phyloP scores from a whole-genome alignment of 1,284 basidiomycete genomes.

The Boletus coffeatus region DNA sequence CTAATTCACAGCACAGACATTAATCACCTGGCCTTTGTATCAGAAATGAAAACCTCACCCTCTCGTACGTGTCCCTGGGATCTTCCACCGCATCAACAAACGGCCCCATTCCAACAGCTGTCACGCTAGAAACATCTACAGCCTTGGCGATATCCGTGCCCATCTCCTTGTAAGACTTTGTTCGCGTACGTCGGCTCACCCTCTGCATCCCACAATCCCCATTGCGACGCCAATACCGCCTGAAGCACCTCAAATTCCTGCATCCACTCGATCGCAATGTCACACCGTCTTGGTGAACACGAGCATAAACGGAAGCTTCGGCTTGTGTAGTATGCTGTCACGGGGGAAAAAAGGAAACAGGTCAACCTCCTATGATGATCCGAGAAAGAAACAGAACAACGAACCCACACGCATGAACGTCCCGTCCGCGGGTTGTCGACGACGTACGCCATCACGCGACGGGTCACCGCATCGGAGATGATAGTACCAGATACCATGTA shows the following conservation, averaged over 20 bases:
- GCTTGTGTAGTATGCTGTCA: conserved; percentile 93
- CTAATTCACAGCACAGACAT: conserved; percentile 35
- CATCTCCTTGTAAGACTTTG: conserved; percentile 87
- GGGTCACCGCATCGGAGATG: conserved; percentile 80
- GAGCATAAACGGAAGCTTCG: conserved; percentile 92
- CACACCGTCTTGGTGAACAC: conserved; percentile 99
- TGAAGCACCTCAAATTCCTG: conserved; percentile 92
- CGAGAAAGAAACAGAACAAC: conserved; percentile 21
- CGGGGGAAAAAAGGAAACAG: background rate
- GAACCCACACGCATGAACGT: conserved; percentile 97
- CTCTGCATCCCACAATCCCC: conserved; percentile 66
- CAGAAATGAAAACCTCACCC: conserved; percentile 40
- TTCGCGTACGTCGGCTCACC: conserved; percentile 98
- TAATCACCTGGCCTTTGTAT: conserved; percentile 7
- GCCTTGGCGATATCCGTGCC: conserved; percentile 51
- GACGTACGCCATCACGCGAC: conserved; percentile 93
- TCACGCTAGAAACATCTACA: conserved; percentile 94
- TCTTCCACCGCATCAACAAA: conserved; percentile 91
- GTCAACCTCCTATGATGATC: background rate
- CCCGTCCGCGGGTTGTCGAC: conserved; percentile 95
- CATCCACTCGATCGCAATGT: conserved; percentile 97
- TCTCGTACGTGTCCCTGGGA: conserved; percentile 84
- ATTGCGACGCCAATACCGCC: conserved; percentile 59
- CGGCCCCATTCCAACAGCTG: conserved; percentile 86
- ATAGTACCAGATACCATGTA: conserved; percentile 96